Conservation (phyloP, 1,139 yeast species). For the Saccharomyces hybrid region DNA sequence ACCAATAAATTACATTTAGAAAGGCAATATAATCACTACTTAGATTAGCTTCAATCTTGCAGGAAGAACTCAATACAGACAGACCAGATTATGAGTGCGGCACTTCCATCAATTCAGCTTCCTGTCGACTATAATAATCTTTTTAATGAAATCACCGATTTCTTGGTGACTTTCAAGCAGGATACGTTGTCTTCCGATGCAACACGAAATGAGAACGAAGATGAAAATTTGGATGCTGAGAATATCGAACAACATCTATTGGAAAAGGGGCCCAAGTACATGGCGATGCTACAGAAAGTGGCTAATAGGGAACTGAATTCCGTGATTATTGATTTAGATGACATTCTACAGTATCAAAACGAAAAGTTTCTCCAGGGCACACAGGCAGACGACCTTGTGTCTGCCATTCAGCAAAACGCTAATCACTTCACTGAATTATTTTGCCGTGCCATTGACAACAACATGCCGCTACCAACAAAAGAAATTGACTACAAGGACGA, state of each 20-base stretch:
- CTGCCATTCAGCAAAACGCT: conserved; percentile 57
- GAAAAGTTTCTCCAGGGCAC: conserved; percentile 24
- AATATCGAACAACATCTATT: conserved; percentile 13
- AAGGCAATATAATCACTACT: neutral
- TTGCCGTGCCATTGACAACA: conserved; percentile 63
- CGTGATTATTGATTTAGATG: conserved; percentile 74
- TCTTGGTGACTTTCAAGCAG: conserved; percentile 50
- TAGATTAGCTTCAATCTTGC: neutral
- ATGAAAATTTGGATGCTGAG: conserved; percentile 20
- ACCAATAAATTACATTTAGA: neutral
- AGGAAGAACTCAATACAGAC: neutral
- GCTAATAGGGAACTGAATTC: conserved; percentile 77
- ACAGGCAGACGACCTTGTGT: conserved; percentile 26
- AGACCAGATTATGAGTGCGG: conserved; percentile 22
- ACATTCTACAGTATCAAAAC: conserved; percentile 57
- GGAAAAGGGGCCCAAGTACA: conserved; percentile 61
- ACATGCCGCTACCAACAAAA: conserved; percentile 74
- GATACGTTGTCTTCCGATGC: conserved; percentile 18
- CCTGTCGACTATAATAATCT: conserved; percentile 57
- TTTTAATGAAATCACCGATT: conserved; percentile 46
- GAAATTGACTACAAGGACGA: conserved; percentile 79
- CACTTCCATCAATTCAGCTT: conserved; percentile 39
- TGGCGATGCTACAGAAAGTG: conserved; percentile 64
- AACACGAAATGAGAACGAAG: conserved; percentile 27
- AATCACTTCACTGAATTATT: conserved; percentile 74